A percentile compares a stretch with the other conserved stretches of the same genome.
phyloP scores from a whole-genome alignment of 805 yeast genomes.

The Cyberlindnera euphorbiiphila region DNA sequence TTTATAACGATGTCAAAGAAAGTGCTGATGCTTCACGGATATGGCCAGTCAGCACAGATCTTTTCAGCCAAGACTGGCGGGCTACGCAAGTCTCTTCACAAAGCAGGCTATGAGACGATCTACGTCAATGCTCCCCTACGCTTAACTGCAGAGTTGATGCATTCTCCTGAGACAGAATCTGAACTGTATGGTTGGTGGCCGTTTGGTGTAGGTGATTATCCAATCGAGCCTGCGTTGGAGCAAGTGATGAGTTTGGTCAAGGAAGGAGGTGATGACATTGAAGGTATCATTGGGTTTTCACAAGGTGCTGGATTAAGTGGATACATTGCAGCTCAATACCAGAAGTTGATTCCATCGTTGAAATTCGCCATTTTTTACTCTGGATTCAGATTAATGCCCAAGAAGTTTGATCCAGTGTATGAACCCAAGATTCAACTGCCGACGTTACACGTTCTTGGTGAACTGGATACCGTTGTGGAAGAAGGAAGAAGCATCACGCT shows the following conservation, averaged over 20 bases:
- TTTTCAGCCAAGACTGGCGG: slow-evolving; percentile 87
- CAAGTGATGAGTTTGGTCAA: slow-evolving; percentile 42
- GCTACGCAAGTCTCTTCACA: slow-evolving; percentile 64
- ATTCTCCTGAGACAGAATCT: slow-evolving; percentile 37
- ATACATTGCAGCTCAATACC: slow-evolving; percentile 43
- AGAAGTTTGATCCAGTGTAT: slow-evolving; percentile 20
- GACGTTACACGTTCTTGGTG: slow-evolving; percentile 77
- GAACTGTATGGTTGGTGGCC: slow-evolving; percentile 71
- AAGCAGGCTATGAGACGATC: slow-evolving; percentile 58
- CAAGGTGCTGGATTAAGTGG: slow-evolving; percentile 90
- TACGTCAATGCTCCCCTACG: slow-evolving; percentile 73
- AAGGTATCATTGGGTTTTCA: slow-evolving; percentile 84
- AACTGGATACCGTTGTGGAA: slow-evolving; percentile 81
- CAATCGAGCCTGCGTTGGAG: slow-evolving; percentile 35
- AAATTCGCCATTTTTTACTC: slow-evolving; percentile 57
- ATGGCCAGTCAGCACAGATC: slow-evolving; percentile 73
- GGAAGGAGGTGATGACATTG: slow-evolving; percentile 58
- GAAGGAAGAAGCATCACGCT: slow-evolving; percentile 61
- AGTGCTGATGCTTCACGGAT: slow-evolving; percentile 85
- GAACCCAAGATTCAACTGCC: slow-evolving; percentile 27
- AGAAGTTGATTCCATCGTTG: slow-evolving; percentile 33
- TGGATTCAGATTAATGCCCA: slow-evolving; percentile 45
- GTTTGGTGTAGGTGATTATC: slow-evolving; percentile 31
- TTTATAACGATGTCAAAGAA: slow-evolving; percentile 32
- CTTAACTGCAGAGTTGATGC: slow-evolving; percentile 62